Evolutionary conservation across 192 early-diverging fungal genomes (phyloP).

Genomic region (Entomortierella beljakovae): DNA sequence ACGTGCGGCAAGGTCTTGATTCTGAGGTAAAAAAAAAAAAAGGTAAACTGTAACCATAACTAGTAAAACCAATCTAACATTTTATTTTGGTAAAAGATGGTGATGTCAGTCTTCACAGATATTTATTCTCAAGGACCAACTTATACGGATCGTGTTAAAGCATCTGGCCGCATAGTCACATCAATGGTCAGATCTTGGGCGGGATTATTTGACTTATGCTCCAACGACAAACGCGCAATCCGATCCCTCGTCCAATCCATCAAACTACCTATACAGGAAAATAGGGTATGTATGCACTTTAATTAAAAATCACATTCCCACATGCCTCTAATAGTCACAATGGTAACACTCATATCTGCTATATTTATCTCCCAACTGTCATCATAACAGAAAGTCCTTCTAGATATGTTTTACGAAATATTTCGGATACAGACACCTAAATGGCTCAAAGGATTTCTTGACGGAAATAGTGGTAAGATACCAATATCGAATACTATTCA

Average conservation of each 20-base stretch:
- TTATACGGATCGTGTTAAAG: slow-evolving; percentile 73
- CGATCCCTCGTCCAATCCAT: slow-evolving; percentile 77
- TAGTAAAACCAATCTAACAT: background rate
- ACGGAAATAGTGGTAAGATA: slow-evolving; percentile 59
- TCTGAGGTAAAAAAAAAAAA: slow-evolving; percentile 64
- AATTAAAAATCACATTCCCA: too few relatives aligned
- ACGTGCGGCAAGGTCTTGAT: slow-evolving; percentile 80
- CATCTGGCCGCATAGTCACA: slow-evolving; percentile 70
- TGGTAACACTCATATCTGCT: too few relatives aligned
- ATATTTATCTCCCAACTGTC: too few relatives aligned
- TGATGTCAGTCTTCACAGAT: slow-evolving; percentile 85
- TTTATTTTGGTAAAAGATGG: slow-evolving; percentile 57
- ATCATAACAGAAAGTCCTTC: slow-evolving; percentile 71
- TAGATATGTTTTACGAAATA: slow-evolving; percentile 87
- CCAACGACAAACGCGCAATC: slow-evolving; percentile 76
- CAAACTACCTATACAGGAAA: slow-evolving; percentile 75
- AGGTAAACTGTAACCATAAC: too few relatives aligned
- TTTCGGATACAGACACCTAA: slow-evolving; percentile 77
- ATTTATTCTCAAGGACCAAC: slow-evolving; percentile 71
- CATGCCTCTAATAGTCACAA: too few relatives aligned
- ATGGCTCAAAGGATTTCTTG: slow-evolving; percentile 61
- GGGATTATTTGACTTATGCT: slow-evolving; percentile 81
- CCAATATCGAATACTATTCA: background rate
- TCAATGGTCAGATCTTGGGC: slow-evolving; percentile 82
- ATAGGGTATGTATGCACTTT: slow-evolving; percentile 71